Evolutionary conservation across 1,139 yeast genomes (phyloP).

Genomic region (Zygosaccharomyces pseudobailii): DNA sequence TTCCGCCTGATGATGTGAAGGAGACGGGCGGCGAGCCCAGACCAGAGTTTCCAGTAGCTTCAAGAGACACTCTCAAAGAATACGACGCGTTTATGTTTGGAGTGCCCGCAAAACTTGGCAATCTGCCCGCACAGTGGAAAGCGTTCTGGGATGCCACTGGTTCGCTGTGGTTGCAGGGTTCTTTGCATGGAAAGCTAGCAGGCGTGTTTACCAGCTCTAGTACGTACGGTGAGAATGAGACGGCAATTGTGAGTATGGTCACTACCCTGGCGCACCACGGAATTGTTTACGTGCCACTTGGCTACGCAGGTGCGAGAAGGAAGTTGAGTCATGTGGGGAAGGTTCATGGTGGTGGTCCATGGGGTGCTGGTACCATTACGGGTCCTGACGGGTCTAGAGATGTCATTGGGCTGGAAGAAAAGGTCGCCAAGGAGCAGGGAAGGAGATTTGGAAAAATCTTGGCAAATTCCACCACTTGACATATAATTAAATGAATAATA

Average conservation of each 20-base stretch:
- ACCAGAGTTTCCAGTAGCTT: slow-evolving; percentile 65
- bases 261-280: slow-evolving; percentile 77
- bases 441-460: slow-evolving; percentile 44
- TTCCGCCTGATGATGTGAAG: slow-evolving; percentile 56
- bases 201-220: slow-evolving; percentile 78
- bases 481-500: neutral
- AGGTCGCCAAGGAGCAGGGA: slow-evolving; percentile 59
- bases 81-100: slow-evolving; percentile 81
- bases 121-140: slow-evolving; percentile 75
- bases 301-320: slow-evolving; percentile 61
- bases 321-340: slow-evolving; percentile 57
- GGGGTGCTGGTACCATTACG: slow-evolving; percentile 86
- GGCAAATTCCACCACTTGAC: slow-evolving; percentile 9
- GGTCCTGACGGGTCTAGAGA: slow-evolving; percentile 76
- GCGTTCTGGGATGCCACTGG: slow-evolving; percentile 82
- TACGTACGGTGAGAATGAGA: slow-evolving; percentile 80
- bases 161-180: slow-evolving; percentile 76
- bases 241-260: slow-evolving; percentile 58
- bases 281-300: slow-evolving; percentile 72
- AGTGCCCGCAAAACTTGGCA: slow-evolving; percentile 80
- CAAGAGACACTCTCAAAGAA: slow-evolving; percentile 49
- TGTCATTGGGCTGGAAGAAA: slow-evolving; percentile 61
- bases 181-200: slow-evolving; percentile 68
- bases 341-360: slow-evolving; percentile 78
- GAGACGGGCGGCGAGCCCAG: slow-evolving; percentile 64